A percentile compares a stretch with the other conserved stretches of the same genome.
These are phyloP conservation scores for Ilyonectria robusta DNA, from an alignment of 2,329 filamentous ascomycete genomes.

Conservation along the genomic window DNA sequence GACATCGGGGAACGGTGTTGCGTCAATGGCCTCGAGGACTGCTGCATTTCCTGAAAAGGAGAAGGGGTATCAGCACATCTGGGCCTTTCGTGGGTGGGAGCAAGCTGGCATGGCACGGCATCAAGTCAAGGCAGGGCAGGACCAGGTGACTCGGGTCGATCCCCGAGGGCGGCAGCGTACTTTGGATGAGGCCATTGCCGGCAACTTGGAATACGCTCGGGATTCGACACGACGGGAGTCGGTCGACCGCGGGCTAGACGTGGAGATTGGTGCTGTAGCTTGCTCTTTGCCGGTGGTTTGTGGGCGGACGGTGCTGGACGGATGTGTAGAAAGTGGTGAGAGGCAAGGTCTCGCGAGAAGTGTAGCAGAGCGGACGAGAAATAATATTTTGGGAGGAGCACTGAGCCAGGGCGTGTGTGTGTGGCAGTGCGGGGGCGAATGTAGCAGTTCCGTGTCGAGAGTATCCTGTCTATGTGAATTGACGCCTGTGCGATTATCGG, in stretches of 20 bases:
- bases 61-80: conserved; percentile 53
- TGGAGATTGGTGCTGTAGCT: conserved; percentile 40
- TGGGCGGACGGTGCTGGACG: conserved; percentile 35
- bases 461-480: conserved; percentile 47
- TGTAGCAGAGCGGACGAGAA: conserved; percentile 52
- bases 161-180: conserved; percentile 57
- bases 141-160: conserved; percentile 39
- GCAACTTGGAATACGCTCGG: conserved; percentile 54
- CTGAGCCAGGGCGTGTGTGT: conserved; percentile 49
- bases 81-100: conserved; percentile 49
- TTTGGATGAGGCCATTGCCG: conserved; percentile 75
- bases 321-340: conserved; percentile 42
- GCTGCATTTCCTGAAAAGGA: conserved; percentile 71
- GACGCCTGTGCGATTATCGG: conserved; percentile 53
- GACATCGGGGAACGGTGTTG: conserved; percentile 74
- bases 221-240: conserved; percentile 51
- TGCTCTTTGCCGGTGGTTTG: conserved; percentile 35
- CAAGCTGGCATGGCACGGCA: conserved; percentile 51
- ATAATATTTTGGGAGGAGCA: conserved; percentile 58
- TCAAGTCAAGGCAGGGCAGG: conserved; percentile 41
- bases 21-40: conserved; percentile 76
- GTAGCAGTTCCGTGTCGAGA: conserved; percentile 43
- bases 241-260: conserved; percentile 50
- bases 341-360: conserved; percentile 45
- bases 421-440: conserved; percentile 48